Evolutionary conservation across 2,329 filamentous ascomycete genomes (phyloP), one percentile per base, ranked within the genome.

Genomic region (Coniochaeta sp.): DNA sequence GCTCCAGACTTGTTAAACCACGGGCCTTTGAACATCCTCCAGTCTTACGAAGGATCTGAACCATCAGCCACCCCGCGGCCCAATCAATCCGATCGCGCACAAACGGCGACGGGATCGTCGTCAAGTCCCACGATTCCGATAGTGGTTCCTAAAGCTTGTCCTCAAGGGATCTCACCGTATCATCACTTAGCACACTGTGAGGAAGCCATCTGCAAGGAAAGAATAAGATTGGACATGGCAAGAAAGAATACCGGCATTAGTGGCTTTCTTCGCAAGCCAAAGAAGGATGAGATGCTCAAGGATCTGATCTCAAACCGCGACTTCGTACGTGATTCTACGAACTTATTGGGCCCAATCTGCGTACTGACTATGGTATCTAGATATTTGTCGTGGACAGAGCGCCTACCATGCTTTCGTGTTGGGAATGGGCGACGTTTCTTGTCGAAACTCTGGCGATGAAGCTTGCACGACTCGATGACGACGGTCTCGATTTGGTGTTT

Each of bases 381-480:
- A 36, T 55, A 2, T 55, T 55, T 12, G 52, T 55, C 7, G 52
- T 55, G 6, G 52, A 55, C 26, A 28, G 52, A 36, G 26, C 52
- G 2, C 31, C 36, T 6, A 58, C 57, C 1, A 58, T 58, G 57
- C 6, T 33, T 1, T 22, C 19, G 1, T 47, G 40, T 19, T 58
- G 57, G 57, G n/a, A 24, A 12, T 33, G 26, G 36, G 57, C 28
- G 5, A 43, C 36, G 8, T 33, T 58, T 19, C 24, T 44, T 11
- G 36, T 58, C 19, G 36, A 44, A 26, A 47, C 57, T 12, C 38
- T 58, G 5, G 57, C 57, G 19, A 58, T 58, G 57, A 58, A 58
- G 22, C 36, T 58, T 1, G 57, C 36, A 3, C 6, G 22, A 19
- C 3, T 58, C 19, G 57, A 58, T 24, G 57, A 58, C 22, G 57